These are phyloP conservation scores for Apiospora pterosperma DNA, from an alignment of 2,329 filamentous ascomycete genomes.

Conservation along the genomic window DNA sequence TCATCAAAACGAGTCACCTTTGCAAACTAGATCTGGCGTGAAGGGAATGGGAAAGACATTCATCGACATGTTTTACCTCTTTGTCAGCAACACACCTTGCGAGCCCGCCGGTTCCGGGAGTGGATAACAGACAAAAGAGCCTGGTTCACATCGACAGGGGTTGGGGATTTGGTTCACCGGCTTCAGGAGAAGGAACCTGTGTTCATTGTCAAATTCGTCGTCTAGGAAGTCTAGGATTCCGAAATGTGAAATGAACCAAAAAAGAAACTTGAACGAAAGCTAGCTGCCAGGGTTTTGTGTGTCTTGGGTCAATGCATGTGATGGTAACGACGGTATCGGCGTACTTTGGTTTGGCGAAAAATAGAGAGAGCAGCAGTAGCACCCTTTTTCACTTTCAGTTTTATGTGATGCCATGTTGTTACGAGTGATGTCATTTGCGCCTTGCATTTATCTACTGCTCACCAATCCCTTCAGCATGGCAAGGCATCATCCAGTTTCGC, in stretches of 20 bases:
- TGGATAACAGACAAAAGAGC: constrained; percentile 6
- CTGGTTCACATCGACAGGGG: constrained; percentile 10
- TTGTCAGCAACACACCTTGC: constrained; percentile 20
- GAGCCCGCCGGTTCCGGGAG: constrained; percentile 17
- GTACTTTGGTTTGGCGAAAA: constrained; percentile 3
- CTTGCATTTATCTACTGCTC: not conserved
- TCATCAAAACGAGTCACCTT: constrained; percentile 23
- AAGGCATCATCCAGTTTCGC: not conserved
- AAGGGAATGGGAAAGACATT: constrained; percentile 28
- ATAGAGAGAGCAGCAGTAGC: constrained; percentile 1
- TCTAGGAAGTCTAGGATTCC: constrained; percentile 28
- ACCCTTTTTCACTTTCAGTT: not conserved
- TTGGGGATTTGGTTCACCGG: constrained; percentile 10
- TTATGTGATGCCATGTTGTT: not conserved
- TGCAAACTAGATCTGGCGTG: constrained; percentile 33
- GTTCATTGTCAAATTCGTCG: constrained; percentile 31
- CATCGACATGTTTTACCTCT: constrained; percentile 23
- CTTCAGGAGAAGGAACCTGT: constrained; percentile 25
- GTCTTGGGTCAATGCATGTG: constrained; percentile 2
- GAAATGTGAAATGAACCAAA: constrained; percentile 33
- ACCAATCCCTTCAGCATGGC: not conserved
- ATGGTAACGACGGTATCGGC: constrained; percentile 3
- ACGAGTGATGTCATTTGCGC: not conserved
- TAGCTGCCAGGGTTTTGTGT: constrained; percentile 2
- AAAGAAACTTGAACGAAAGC: constrained; percentile 6